Conservation (phyloP, 2,329 filamentous ascomycete species). For the Teratosphaeria gauchensis region DNA sequence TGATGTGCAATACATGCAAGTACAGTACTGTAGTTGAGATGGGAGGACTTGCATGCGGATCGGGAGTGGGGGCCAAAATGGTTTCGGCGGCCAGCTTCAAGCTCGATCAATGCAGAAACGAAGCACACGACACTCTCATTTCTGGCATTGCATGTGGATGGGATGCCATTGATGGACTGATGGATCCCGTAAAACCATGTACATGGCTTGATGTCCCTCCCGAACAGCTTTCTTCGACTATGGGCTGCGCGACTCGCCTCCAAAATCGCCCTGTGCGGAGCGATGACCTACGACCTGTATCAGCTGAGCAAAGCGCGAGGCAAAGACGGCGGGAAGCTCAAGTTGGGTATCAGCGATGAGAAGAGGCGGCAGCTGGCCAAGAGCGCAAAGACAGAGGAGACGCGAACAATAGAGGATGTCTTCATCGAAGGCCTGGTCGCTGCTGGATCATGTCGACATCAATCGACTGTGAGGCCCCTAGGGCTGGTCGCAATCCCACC, state of each 20-base stretch:
- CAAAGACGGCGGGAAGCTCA: conserved; percentile 9
- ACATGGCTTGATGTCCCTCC: conserved; percentile 52
- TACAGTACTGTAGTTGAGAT: background rate
- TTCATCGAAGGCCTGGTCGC: conserved; percentile 46
- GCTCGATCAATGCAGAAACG: background rate
- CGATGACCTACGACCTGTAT: conserved; percentile 25
- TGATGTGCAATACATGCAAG: background rate
- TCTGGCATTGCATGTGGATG: background rate
- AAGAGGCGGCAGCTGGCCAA: conserved; percentile 1
- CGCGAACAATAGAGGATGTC: conserved; percentile 37
- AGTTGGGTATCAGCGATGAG: conserved; percentile 7
- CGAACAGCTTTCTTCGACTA: conserved; percentile 6
- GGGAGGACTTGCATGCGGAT: background rate
- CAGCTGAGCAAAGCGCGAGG: conserved; percentile 6
- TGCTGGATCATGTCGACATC: conserved; percentile 42
- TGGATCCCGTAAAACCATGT: conserved; percentile 36
- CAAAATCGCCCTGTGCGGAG: conserved; percentile 12
- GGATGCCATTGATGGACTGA: conserved; percentile 12
- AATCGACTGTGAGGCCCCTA: conserved; percentile 16
- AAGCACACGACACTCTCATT: background rate
- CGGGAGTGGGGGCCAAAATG: background rate
- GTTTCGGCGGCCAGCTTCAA: background rate
- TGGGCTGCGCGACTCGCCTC: conserved; percentile 9
- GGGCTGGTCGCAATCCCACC: background rate
- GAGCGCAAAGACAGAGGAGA: background rate